phyloP scores from a whole-genome alignment of 2,329 filamentous ascomycete genomes.

The Escovopsis sp. region DNA sequence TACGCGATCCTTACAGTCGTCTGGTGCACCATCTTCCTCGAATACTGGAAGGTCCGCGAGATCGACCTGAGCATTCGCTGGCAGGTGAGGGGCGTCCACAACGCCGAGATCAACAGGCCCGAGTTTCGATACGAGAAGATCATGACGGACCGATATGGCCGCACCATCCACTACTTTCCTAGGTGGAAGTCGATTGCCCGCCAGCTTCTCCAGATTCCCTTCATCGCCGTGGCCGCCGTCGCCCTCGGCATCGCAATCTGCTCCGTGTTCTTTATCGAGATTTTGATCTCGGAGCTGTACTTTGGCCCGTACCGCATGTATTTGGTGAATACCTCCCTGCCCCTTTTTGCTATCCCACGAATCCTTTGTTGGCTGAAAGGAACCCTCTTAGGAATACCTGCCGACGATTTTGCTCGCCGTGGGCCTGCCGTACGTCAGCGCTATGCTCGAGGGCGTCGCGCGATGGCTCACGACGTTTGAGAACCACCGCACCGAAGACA shows the following conservation, averaged over 20 bases:
- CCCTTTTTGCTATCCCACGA: background rate
- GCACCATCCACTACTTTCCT: constrained; percentile 46
- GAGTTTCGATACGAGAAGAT: constrained; percentile 50
- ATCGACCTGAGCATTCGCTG: constrained; percentile 56
- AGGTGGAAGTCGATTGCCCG: constrained; percentile 46
- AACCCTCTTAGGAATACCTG: constrained; percentile 42
- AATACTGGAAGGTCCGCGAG: constrained; percentile 69
- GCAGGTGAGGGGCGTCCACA: constrained; percentile 53
- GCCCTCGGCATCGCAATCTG: constrained; percentile 52
- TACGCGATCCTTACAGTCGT: constrained; percentile 53
- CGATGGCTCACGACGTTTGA: constrained; percentile 52
- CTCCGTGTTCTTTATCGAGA: constrained; percentile 55
- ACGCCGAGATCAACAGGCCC: constrained; percentile 48
- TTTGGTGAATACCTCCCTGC: constrained; percentile 31
- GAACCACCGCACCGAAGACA: constrained; percentile 58
- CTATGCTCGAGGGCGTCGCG: constrained; percentile 46
- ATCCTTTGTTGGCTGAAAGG: background rate
- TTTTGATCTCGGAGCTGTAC: constrained; percentile 62
- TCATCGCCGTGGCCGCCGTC: constrained; percentile 42
- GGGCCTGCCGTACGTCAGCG: constrained; percentile 48
- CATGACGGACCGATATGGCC: constrained; percentile 46
- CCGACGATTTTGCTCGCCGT: constrained; percentile 57
- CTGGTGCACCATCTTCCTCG: constrained; percentile 60
- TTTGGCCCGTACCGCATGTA: constrained; percentile 51
- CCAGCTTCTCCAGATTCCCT: constrained; percentile 55